These are phyloP conservation scores for Antrodiella citrinella DNA, from an alignment of 768 basidiomycete genomes.

Conservation along the genomic window DNA sequence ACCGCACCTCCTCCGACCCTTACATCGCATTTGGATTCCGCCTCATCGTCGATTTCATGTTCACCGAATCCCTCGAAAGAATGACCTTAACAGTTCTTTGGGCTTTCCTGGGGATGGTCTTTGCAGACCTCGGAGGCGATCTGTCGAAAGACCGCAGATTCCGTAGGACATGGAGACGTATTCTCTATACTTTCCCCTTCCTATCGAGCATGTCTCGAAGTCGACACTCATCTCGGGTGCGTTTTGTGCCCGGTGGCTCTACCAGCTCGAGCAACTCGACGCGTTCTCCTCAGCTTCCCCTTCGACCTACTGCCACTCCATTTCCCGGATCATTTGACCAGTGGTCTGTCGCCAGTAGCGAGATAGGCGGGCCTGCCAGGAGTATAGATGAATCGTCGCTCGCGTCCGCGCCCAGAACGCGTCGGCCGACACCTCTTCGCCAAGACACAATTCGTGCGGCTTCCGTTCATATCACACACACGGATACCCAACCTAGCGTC, in stretches of 20 bases:
- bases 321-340: slow-evolving; percentile 20
- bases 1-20: slow-evolving; percentile 58
- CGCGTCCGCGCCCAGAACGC: slow-evolving; percentile 4
- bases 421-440: background rate
- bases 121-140: slow-evolving; percentile 42
- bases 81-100: slow-evolving; percentile 43
- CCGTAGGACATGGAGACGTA: slow-evolving; percentile 19
- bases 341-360: slow-evolving; percentile 14
- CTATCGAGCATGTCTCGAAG: background rate
- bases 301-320: slow-evolving; percentile 16
- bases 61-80: slow-evolving; percentile 46
- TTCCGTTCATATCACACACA: too few species aligned
- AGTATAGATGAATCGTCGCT: slow-evolving; percentile 1
- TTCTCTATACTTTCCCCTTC: slow-evolving; percentile 16
- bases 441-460: too few species aligned
- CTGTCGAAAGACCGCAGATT: slow-evolving; percentile 36
- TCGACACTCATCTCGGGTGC: slow-evolving; percentile 6
- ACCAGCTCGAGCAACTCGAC: background rate
- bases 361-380: slow-evolving; percentile 2
- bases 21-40: slow-evolving; percentile 61
- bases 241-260: slow-evolving; percentile 5
- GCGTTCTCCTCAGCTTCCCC: slow-evolving; percentile 6
- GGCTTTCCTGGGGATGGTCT: slow-evolving; percentile 44
- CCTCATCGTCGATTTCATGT: slow-evolving; percentile 63
- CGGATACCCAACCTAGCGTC: background rate